A percentile compares a stretch with the other conserved stretches of the same genome.
phyloP scores from a whole-genome alignment of 2,329 filamentous ascomycete genomes.

The Paecilomyces dactylethromorphus region DNA sequence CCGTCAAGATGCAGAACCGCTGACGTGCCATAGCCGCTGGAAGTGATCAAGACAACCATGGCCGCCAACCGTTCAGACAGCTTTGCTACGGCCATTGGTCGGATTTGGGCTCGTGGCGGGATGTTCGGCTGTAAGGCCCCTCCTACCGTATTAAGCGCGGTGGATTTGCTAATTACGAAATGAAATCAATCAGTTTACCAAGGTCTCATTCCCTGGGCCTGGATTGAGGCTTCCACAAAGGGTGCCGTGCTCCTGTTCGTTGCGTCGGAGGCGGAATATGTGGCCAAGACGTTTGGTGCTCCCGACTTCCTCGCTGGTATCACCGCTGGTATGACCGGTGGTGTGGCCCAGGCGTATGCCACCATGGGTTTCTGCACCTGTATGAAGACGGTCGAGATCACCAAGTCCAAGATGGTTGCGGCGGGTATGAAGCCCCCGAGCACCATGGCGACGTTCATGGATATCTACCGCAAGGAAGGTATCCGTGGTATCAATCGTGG shows the following conservation, averaged over 20 bases:
- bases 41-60: conserved; percentile 99
- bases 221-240: conserved; percentile 99
- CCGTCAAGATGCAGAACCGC: conserved; percentile 3
- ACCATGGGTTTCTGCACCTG: conserved; percentile 99
- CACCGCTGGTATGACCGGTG: conserved; percentile 81
- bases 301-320: conserved; percentile 86
- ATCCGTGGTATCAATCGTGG: conserved; percentile 96
- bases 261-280: conserved; percentile 95
- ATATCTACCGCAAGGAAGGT: conserved; percentile 91
- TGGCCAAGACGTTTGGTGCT: conserved; percentile 76
- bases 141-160: conserved; percentile 1
- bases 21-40: conserved; percentile 72
- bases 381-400: conserved; percentile 99
- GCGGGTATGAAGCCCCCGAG: conserved; percentile 76
- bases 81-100: conserved; percentile 71
- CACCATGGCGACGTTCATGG: conserved; percentile 92
- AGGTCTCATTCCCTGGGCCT: conserved; percentile 98
- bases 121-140: conserved; percentile 76
- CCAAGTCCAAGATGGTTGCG: conserved; percentile 89
- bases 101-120: conserved; percentile 93
- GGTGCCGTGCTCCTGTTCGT: conserved; percentile 98
- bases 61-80: conserved; percentile 89
- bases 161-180: conserved; percentile 5
- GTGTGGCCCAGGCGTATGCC: conserved; percentile 95
- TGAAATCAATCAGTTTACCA: conserved; percentile 70